Evolutionary conservation across 2,329 filamentous ascomycete genomes (phyloP).

Genomic region (Trichoderma polysporum): DNA sequence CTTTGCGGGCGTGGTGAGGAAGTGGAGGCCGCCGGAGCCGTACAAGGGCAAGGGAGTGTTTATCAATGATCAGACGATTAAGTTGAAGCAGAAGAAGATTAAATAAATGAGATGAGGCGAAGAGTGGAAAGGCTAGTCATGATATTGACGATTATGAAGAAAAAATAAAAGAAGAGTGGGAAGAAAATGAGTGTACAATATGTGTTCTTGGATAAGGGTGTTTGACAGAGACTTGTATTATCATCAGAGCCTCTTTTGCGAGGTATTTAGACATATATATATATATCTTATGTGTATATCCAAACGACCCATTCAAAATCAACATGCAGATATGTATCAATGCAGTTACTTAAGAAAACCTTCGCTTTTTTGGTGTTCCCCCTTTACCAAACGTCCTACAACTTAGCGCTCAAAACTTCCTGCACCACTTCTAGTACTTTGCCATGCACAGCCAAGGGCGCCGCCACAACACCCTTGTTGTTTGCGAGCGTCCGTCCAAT

Average conservation of each 20-base stretch:
- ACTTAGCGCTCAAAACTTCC: conserved; percentile 61
- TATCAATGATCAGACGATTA: conserved; percentile 96
- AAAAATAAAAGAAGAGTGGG: background rate
- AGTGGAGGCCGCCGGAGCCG: conserved; percentile 89
- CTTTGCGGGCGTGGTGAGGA: conserved; percentile 84
- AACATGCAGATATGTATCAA: background rate
- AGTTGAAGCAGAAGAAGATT: conserved; percentile 96
- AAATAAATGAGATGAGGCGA: conserved; percentile 56
- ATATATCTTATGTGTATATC: conserved; percentile 15
- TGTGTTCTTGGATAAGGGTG: conserved; percentile 23
- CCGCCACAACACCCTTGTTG: conserved; percentile 94
- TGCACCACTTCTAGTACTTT: conserved; percentile 80
- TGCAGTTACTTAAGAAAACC: background rate
- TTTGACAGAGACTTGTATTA: conserved; percentile 34
- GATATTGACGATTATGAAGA: background rate
- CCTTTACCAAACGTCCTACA: conserved; percentile 20
- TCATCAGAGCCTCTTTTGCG: conserved; percentile 20
- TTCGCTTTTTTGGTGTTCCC: background rate
- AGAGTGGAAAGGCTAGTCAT: background rate
- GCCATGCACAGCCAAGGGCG: conserved; percentile 71
- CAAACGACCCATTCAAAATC: background rate
- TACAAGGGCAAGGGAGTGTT: conserved; percentile 99
- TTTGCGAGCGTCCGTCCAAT: conserved; percentile 79
- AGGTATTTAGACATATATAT: conserved; percentile 31
- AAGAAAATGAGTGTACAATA: conserved; percentile 11